Base-by-base conservation (phyloP, 2,329 filamentous ascomycete genomes). In the Trichoderma aggressivum region DNA sequence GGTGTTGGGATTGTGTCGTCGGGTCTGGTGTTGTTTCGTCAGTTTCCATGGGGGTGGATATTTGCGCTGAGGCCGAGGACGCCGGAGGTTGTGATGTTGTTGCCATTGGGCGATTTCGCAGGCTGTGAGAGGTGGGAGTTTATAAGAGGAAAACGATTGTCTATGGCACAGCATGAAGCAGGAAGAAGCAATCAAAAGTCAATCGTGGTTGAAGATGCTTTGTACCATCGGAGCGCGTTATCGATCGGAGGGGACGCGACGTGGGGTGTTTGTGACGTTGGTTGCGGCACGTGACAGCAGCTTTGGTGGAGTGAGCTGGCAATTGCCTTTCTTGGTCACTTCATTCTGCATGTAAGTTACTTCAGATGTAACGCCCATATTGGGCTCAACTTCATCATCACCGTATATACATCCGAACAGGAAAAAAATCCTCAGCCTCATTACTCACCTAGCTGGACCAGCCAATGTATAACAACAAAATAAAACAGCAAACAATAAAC, bases 211-310 rank as follows among this genome's bases (percentile, higher is more conserved):
- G 47, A 50, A 24, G 47, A 12, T 50, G 6, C n/a, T 24, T 50
- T 36, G 12, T 12, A 0, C n/a, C 1, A 12, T 50, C 7, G n/a
- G 24, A 24, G 69, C 60, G 60, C 55, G 53, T 59, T 59, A 50
- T 59, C 39, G 34, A 63, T 50, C 11, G 55, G 63, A 43, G 58
- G 63, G 63, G 71, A 72, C 71, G 71, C 71, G 71, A 72, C 68
- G 71, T 70, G 71, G 70, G 70, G 70, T 24, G 16, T 60, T 56
- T 32, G 28, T 50, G 36, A 63, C 32, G 64, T 56, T 62, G 10
- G 34, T n/a, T n/a, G 18, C 28, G 30, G 53, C 62, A 63, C 55
- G 56, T 60, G 70, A 55, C 70, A 16, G 43, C 28, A 7, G 32
- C 21, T 39, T 56, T 24, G 10, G 47, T 50, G 47, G 47, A 50